These are phyloP conservation scores for Apiospora rasikravindrae DNA, from an alignment of 2,329 filamentous ascomycete species.

Conservation along the genomic window DNA sequence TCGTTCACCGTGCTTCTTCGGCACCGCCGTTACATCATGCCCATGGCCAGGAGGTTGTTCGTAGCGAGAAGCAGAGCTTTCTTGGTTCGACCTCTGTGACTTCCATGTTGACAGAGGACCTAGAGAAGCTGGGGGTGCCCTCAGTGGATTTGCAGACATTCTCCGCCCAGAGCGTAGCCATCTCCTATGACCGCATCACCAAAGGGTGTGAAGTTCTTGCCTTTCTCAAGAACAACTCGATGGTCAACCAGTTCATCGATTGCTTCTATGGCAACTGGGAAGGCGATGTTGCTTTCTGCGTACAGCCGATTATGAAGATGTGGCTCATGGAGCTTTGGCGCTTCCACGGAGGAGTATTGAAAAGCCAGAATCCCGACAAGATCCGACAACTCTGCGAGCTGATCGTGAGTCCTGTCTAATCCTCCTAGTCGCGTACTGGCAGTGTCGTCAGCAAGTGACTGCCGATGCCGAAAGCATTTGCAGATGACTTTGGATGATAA, in stretches of 20 bases:
- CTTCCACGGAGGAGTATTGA: slow-evolving; percentile 35
- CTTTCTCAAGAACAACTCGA: slow-evolving; percentile 37
- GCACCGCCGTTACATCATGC: slow-evolving; percentile 36
- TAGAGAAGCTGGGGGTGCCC: slow-evolving; percentile 34
- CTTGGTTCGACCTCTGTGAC: slow-evolving; percentile 39
- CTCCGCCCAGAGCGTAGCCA: slow-evolving; percentile 31
- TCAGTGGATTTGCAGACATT: slow-evolving; percentile 32
- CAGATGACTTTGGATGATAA: neutral
- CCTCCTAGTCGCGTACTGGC: neutral
- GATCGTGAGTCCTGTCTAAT: neutral
- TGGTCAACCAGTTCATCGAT: slow-evolving; percentile 37
- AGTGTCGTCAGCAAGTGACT: neutral
- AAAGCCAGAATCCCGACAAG: slow-evolving; percentile 39
- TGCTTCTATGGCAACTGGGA: slow-evolving; percentile 38
- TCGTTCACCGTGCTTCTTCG: slow-evolving; percentile 34
- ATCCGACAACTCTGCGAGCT: slow-evolving; percentile 39
- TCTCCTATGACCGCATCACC: slow-evolving; percentile 38
- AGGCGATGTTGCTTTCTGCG: slow-evolving; percentile 33
- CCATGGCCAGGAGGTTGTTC: slow-evolving; percentile 27
- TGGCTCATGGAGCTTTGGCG: slow-evolving; percentile 39
- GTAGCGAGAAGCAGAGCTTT: slow-evolving; percentile 35
- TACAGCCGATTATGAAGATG: slow-evolving; percentile 39
- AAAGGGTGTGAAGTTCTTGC: slow-evolving; percentile 39
- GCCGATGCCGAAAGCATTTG: neutral
- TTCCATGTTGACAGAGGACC: slow-evolving; percentile 39